phyloP scores from a whole-genome alignment of 2,329 filamentous ascomycete species.

The Fusarium concolor region DNA sequence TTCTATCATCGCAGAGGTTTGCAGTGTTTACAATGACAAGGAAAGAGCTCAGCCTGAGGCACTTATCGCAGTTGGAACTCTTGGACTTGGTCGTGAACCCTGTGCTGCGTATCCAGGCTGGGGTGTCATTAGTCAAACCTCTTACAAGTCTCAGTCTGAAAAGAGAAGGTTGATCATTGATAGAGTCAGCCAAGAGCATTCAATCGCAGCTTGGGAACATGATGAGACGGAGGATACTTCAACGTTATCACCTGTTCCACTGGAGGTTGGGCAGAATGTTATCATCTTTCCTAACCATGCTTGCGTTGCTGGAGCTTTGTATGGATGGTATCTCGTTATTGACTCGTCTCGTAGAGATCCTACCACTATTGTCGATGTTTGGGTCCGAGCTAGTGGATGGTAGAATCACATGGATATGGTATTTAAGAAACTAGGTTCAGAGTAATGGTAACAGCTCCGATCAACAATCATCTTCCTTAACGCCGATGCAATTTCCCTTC shows the following conservation, averaged over 20 bases:
- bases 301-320: slow-evolving; percentile 70
- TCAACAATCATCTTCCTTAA: too few species aligned
- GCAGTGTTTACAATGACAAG: slow-evolving; percentile 64
- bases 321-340: slow-evolving; percentile 68
- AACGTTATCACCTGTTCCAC: slow-evolving; percentile 45
- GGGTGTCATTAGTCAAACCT: slow-evolving; percentile 64
- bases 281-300: slow-evolving; percentile 73
- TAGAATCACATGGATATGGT: slow-evolving; percentile 9
- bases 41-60: slow-evolving; percentile 58
- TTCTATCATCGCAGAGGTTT: slow-evolving; percentile 69
- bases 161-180: slow-evolving; percentile 62
- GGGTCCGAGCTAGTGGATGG: slow-evolving; percentile 68
- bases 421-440: too few species aligned
- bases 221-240: slow-evolving; percentile 19
- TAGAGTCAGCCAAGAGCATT: slow-evolving; percentile 74
- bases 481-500: too few species aligned
- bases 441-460: too few species aligned
- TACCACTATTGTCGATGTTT: slow-evolving; percentile 65
- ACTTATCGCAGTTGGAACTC: slow-evolving; percentile 66
- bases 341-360: slow-evolving; percentile 56
- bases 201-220: slow-evolving; percentile 64
- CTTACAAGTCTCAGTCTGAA: background rate
- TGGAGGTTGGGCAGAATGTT: slow-evolving; percentile 57
- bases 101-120: slow-evolving; percentile 70
- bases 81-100: slow-evolving; percentile 71